phyloP scores from a whole-genome alignment of 768 basidiomycete species.

The Pleurotus giganteus region DNA sequence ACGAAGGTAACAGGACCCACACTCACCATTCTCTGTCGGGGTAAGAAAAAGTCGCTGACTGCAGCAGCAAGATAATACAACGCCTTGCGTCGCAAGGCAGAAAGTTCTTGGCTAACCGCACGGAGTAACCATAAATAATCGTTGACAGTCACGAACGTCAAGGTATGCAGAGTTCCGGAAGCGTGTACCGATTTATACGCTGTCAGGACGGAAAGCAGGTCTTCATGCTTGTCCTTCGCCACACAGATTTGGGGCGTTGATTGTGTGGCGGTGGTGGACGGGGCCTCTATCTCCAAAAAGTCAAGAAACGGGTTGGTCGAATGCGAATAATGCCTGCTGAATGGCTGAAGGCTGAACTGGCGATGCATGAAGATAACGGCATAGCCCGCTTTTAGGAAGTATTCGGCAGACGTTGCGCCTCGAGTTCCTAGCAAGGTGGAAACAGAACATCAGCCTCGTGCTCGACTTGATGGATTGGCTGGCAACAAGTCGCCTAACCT shows the following conservation, averaged over 20 bases:
- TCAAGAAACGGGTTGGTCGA: conserved; percentile 98
- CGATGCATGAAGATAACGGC: conserved; percentile 99
- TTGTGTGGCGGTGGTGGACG: conserved; percentile 14
- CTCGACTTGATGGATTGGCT: conserved; percentile 12
- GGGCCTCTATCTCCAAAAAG: conserved; percentile 71
- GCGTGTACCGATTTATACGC: conserved; percentile 80
- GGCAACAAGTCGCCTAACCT: conserved; percentile 46
- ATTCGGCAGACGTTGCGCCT: conserved; percentile 97
- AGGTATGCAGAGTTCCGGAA: conserved; percentile 72
- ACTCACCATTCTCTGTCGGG: conserved; percentile 84
- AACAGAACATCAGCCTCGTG: conserved; percentile 4
- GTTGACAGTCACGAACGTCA: conserved; percentile 92
- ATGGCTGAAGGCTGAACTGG: conserved; percentile 96
- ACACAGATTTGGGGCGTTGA: conserved; percentile 58
- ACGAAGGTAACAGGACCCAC: not conserved
- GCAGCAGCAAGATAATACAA: conserved; percentile 98
- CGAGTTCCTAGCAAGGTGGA: conserved; percentile 67
- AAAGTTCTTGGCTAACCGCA: conserved; percentile 78
- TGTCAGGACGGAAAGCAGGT: conserved; percentile 70
- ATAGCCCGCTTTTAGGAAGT: conserved; percentile 91
- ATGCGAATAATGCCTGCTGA: conserved; percentile 97
- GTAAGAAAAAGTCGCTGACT: conserved; percentile 97
- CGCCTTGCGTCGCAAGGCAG: conserved; percentile 61
- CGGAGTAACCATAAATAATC: conserved; percentile 94
- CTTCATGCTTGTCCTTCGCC: conserved; percentile 56